phyloP scores from a whole-genome alignment of 73 alveolate genomes.

The Paramecium sexaurelia region DNA sequence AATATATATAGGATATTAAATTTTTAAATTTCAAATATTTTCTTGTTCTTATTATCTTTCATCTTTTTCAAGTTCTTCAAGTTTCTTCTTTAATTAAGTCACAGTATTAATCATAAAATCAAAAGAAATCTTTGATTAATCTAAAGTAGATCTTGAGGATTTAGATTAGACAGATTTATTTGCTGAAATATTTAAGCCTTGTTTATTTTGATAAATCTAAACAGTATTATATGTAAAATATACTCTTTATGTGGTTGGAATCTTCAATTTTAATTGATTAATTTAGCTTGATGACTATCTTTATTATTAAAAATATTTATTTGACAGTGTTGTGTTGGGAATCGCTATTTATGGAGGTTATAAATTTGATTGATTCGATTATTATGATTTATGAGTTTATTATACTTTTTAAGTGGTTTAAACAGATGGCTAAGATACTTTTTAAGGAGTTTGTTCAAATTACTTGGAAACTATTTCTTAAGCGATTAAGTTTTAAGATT shows the following conservation, averaged over 20 bases:
- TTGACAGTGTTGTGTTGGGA: not conserved
- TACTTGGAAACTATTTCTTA: not conserved
- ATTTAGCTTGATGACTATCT: not conserved
- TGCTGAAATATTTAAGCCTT: conserved; percentile 17
- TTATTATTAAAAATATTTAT: not conserved
- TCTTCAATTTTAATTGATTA: not conserved
- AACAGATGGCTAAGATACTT: not conserved
- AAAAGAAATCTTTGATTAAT: conserved; percentile 41
- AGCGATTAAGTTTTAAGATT: not conserved
- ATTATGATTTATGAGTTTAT: not conserved
- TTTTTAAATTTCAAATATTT: not conserved
- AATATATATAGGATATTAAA: not conserved
- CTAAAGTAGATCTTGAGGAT: conserved; percentile 38
- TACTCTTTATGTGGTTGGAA: not conserved
- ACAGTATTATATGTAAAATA: not conserved
- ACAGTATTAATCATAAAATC: conserved; percentile 33
- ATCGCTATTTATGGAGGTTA: not conserved
- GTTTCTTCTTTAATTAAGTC: not conserved
- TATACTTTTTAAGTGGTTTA: not conserved
- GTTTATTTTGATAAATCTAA: not conserved
- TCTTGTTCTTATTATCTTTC: not conserved
- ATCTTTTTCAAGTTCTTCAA: not conserved
- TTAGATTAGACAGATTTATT: not conserved
- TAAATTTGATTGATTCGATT: not conserved
- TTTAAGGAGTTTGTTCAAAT: not conserved